Base-by-base conservation (phyloP, 164 flowering plant species). In the Umbilicus rupestris region DNA sequence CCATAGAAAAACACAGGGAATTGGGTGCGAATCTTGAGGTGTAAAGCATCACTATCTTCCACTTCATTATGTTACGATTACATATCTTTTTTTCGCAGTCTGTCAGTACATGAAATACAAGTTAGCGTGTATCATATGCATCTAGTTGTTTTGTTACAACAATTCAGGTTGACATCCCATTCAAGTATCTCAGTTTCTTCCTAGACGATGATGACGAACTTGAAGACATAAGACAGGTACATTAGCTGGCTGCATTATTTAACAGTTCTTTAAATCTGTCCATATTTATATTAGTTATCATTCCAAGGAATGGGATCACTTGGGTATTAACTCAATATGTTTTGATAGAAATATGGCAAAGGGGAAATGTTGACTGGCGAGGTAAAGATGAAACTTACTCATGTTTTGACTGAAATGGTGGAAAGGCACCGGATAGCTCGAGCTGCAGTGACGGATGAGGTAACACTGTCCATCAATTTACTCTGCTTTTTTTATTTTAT, bases 1-100 rank as follows among this genome's bases (percentile, higher is more conserved):
- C 95, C 20, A 66, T 83, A 49, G 98, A 94, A 73, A 81, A 82
- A 28, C 98, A 94, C 68, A 78, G 95, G 71, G 76, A 83, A 70
- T 76, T 69, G 74, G 98, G 98, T 68, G 98, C 98, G 64, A 86
- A 90, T 76, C 87, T 90, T 50, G 97, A 90, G 98, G 97, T 93
- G 76, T 16, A 16, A 16, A 44, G 3, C 39, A 4, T 19, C 47
- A 3, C 31, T n/a, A 35, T 42, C 26, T 63, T 31, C 15, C 7
- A 14, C 29, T 24, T 20, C n/a, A 19, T 49, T 9, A 44, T 9
- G 11, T 4, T 44, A 16, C 10, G n/a, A 16, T 42, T 26, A n/a
- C 2, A 20, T 24, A 24, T 64, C 3, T 30, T 47, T 16, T 44
- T 47, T 4, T 30, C 47, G 37, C 20, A 19, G 46, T 22, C 9